Evolutionary conservation across 176 grass and related monocot genomes (phyloP), one percentile per base, ranked within the genome.

Genomic region (Carex myosuroides): DNA sequence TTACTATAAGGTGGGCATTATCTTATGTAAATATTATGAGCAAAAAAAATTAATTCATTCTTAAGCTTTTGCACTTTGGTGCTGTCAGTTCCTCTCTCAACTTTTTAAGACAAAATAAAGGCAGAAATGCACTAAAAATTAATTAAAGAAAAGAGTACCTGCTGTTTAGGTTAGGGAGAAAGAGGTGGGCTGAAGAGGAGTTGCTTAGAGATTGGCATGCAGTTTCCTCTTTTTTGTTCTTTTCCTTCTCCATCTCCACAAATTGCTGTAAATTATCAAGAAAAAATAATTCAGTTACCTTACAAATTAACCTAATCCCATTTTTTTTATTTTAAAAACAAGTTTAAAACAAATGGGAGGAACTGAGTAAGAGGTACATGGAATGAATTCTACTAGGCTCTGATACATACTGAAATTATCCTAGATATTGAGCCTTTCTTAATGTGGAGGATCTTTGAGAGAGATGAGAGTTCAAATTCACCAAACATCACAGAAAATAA

Each of bases 261-360:
- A 46, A 82, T 64, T 82, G 60, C 79, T 82, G 37, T n/a, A 82
- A 60, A 39, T 63, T 35, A 13, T 74, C 37, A 82, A 62, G 12
- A 16, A 22, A 24, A 53, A 44, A 41, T 16, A 42, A 6, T 3
- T 75, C 44, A 29, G 21, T 53, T 48, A 13, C 21, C 44, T 26
- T 75, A 53, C 11, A 74, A 52, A 74, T 52, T 3, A 52, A 67
- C 13, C 64, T 67, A 37, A 73, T 73, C 17, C 37, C n/a, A 41
- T 10, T 20, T 70, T 70, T 37, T 44, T 70, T 39, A 1, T 29
- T 70, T 39, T 5, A 39, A 29, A 39, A 39, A 39, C 37, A 6
- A 18, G 7, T 10, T 70, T 6, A 10, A 8, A 33, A 66, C 30
- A 18, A 18, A 70, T 4, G 41, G 18, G 18, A 70, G 17, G 1